A percentile compares a stretch with the other conserved stretches of the same genome.
Conservation (phyloP, 2,329 filamentous ascomycete genomes). For the Sporothrix schenckii region DNA sequence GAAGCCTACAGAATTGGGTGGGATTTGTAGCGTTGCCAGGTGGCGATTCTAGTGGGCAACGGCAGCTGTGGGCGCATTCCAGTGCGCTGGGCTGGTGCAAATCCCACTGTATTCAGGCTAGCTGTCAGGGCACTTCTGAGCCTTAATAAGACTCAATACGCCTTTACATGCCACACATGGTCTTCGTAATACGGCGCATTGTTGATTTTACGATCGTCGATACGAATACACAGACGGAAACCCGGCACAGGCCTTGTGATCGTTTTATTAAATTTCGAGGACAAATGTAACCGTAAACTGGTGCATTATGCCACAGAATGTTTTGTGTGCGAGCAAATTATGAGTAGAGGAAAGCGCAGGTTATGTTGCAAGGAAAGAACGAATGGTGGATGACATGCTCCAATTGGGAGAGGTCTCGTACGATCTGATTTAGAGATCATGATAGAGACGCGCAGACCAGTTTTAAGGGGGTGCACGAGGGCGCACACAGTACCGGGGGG, state of each 20-base stretch:
- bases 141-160: neutral
- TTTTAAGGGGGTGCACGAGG: no score
- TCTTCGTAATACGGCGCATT: neutral
- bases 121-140: neutral
- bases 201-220: neutral
- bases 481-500: no score
- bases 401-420: no score
- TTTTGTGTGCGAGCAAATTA: no score
- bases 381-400: no score
- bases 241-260: neutral
- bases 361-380: no score
- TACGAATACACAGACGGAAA: neutral
- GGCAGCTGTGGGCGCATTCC: constrained; percentile 19
- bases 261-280: no score
- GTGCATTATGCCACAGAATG: no score
- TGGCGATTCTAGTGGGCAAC: constrained; percentile 18
- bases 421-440: no score
- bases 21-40: constrained; percentile 22
- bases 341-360: no score
- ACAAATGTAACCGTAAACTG: no score
- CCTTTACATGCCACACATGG: constrained; percentile 3
- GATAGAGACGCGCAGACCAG: no score
- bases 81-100: neutral
- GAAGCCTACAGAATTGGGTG: neutral
- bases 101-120: constrained; percentile 2